Evolutionary conservation across 208 protist genomes (phyloP).

Genomic region (Leishmania martiniquensis): DNA sequence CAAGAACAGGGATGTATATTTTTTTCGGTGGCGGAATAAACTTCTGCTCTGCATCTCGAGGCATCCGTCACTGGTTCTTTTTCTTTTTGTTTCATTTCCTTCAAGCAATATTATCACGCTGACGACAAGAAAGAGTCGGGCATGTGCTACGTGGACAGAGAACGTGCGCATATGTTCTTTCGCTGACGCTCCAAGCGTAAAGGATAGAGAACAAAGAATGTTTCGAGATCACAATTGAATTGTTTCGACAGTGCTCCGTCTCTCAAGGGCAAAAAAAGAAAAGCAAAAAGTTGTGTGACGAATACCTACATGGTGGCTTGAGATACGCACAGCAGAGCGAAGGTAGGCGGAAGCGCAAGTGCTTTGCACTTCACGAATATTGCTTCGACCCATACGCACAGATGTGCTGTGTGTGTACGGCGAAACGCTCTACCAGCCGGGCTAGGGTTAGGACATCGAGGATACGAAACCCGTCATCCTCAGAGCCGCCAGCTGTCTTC

Average conservation of each 20-base stretch:
- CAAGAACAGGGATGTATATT: slow-evolving; percentile 15
- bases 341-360: background rate
- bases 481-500: background rate
- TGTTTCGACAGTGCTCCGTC: background rate
- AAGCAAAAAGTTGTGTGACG: background rate
- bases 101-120: background rate
- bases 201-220: background rate
- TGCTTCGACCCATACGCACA: background rate
- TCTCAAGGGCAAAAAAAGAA: background rate
- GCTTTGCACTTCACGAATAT: background rate
- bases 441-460: background rate
- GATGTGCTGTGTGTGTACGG: background rate
- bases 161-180: background rate
- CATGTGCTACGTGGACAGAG: background rate
- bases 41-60: background rate
- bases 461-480: background rate
- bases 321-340: background rate
- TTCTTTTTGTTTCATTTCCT: background rate
- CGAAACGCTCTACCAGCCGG: background rate
- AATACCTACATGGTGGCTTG: background rate
- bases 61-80: background rate
- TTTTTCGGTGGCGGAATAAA: slow-evolving; percentile 1
- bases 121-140: background rate
- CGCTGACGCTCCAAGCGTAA: background rate
- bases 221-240: background rate